Percentiles rank a stretch among this genome's conserved stretches.
phyloP scores from a whole-genome alignment of 1,139 yeast species.

The Suhomyces bokatorum region DNA sequence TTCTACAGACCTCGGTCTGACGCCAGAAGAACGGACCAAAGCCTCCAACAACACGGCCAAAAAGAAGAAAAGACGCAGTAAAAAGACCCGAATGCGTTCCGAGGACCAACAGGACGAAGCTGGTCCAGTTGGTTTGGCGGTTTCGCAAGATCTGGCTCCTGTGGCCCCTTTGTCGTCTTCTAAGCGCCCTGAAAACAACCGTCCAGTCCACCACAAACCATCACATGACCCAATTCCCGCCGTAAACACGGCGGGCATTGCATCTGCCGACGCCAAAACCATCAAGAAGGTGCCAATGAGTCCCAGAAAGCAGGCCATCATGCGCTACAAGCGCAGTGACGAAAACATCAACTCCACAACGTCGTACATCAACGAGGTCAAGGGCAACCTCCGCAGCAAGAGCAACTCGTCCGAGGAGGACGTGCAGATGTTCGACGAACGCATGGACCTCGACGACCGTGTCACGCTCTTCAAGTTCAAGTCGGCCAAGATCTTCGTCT shows the following conservation, averaged over 20 bases:
- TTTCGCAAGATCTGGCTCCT: too few species aligned
- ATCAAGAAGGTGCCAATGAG: conserved; percentile 20
- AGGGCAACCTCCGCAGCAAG: conserved; percentile 27
- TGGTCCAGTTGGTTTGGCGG: too few species aligned
- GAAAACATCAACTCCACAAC: conserved; percentile 26
- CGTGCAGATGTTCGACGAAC: conserved; percentile 5
- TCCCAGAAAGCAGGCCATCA: conserved; percentile 43
- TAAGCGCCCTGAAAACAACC: too few species aligned
- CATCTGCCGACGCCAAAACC: background rate
- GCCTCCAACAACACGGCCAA: background rate
- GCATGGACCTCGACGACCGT: conserved; percentile 34
- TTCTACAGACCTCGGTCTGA: background rate
- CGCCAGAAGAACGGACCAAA: background rate
- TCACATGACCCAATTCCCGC: background rate
- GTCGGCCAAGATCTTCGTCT: conserved; percentile 43
- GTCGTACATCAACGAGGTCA: conserved; percentile 28
- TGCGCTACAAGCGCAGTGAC: conserved; percentile 39
- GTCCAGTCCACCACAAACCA: background rate
- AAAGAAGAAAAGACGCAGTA: conserved; percentile 9
- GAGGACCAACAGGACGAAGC: background rate
- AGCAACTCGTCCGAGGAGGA: conserved; percentile 8
- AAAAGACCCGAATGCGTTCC: conserved; percentile 1
- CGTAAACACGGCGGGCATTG: background rate
- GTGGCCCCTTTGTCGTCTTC: too few species aligned
- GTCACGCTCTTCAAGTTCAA: conserved; percentile 39